phyloP scores from a whole-genome alignment of 208 protist species.

The Wallacemonas sp. region DNA sequence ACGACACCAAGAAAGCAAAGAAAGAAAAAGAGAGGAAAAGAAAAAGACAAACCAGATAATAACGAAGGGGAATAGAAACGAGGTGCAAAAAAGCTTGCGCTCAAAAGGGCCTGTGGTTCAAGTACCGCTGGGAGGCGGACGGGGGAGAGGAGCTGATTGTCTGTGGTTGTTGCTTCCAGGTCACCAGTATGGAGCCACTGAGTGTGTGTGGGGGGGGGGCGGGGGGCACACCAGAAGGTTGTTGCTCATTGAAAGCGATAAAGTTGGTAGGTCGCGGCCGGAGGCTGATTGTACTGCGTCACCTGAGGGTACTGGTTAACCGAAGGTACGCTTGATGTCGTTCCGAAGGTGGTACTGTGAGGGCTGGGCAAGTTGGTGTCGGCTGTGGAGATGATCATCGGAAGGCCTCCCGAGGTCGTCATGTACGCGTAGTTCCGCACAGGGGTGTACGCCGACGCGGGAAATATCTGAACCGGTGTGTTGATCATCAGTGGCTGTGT shows the following conservation, averaged over 20 bases:
- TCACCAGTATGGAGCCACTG: no score
- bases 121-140: no score
- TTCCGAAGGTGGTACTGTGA: background rate
- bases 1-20: background rate
- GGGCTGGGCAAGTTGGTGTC: background rate
- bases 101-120: no score
- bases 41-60: conserved; percentile 2
- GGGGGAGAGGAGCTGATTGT: no score
- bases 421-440: conserved; percentile 13
- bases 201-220: no score
- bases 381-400: conserved; percentile 6
- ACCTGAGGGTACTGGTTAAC: background rate
- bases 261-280: background rate
- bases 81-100: no score
- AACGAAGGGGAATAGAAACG: conserved; percentile 17
- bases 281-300: background rate
- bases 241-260: background rate
- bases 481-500: conserved; percentile 3
- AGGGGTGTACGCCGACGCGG: background rate
- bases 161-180: no score
- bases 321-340: background rate
- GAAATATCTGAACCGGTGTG: conserved; percentile 1
- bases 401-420: background rate
- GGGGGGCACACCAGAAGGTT: no score
- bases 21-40: conserved; percentile 9